These are phyloP conservation scores for Ophiorrhiza pumila DNA, from an alignment of 257 asterid species.

Conservation along the genomic window DNA sequence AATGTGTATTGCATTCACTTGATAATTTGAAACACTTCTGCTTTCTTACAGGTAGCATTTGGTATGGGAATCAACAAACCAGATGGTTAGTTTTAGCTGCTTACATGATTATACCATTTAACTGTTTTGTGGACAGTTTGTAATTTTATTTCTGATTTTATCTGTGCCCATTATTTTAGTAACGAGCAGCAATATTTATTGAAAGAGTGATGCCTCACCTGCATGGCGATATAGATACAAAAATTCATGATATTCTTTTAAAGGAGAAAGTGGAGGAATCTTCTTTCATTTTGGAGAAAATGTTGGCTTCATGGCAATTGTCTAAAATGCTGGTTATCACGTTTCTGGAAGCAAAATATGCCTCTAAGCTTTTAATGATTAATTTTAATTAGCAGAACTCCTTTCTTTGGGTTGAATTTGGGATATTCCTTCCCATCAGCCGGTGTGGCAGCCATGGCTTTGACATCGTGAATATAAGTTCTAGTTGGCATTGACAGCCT, in stretches of 20 bases:
- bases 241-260: background rate
- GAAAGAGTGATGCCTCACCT: too few relatives aligned
- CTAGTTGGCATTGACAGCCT: too few relatives aligned
- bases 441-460: too few relatives aligned
- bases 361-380: background rate
- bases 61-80: conserved; percentile 99
- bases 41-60: conserved; percentile 80
- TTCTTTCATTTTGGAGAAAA: too few relatives aligned
- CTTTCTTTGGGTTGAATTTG: too few relatives aligned
- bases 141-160: background rate
- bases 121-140: background rate
- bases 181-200: too few relatives aligned
- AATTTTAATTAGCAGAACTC: too few relatives aligned
- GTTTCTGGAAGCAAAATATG: background rate
- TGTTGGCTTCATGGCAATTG: background rate
- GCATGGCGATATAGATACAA: background rate
- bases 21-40: background rate
- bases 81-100: conserved; percentile 59
- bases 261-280: background rate
- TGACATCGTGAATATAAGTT: too few relatives aligned
- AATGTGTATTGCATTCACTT: conserved; percentile 11
- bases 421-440: too few relatives aligned
- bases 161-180: background rate
- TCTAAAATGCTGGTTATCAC: background rate
- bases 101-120: background rate